Evolutionary conservation across 202 grass and related monocot genomes (phyloP).

Genomic region (Brachypodium distachyon): DNA sequence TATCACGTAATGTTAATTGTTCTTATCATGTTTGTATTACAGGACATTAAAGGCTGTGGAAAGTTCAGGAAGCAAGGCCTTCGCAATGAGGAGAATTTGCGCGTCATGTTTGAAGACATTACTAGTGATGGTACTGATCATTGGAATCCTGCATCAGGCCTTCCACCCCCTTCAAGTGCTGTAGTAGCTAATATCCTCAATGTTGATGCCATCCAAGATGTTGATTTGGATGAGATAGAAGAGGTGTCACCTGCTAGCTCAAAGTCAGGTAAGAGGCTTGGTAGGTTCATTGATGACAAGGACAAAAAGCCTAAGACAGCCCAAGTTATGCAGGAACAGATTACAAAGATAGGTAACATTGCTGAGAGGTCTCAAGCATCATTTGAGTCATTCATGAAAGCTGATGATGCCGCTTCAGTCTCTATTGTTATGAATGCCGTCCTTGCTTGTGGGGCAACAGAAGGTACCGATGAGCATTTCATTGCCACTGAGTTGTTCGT

Average conservation of each 20-base stretch:
- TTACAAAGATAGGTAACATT: not conserved
- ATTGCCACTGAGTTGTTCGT: not conserved
- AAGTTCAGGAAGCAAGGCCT: not conserved
- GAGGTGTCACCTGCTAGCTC: not conserved
- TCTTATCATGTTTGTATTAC: not conserved
- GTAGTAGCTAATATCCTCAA: not conserved
- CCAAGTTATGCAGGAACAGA: not conserved
- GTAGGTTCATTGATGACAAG: not conserved
- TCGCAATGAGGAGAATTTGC: not conserved
- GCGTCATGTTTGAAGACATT: not conserved
- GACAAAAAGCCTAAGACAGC: not conserved
- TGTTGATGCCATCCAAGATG: not conserved
- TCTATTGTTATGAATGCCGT: not conserved
- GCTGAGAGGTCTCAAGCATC: not conserved
- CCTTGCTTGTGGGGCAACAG: not conserved
- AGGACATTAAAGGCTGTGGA: not conserved
- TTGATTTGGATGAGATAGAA: not conserved
- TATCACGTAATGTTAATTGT: not conserved
- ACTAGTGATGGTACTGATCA: not conserved
- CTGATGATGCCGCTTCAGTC: not conserved
- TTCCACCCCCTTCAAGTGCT: not conserved
- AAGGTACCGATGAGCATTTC: not conserved
- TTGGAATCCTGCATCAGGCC: not conserved
- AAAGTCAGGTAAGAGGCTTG: not conserved
- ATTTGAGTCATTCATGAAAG: not conserved